Evolutionary conservation across 2,329 filamentous ascomycete species (phyloP).

Genomic region (Shiraia bambusicola): DNA sequence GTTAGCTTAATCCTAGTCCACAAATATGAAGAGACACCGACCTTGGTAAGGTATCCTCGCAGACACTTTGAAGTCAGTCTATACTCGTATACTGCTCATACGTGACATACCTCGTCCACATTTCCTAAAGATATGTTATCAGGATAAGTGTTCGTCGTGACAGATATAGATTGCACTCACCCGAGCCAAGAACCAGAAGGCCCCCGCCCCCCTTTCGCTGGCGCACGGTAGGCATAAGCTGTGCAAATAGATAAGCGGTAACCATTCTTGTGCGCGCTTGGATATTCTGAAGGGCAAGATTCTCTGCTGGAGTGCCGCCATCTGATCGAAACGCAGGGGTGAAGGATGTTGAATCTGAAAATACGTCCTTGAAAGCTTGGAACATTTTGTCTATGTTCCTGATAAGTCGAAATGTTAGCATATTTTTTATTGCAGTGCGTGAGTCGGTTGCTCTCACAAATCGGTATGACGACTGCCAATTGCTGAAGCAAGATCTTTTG

Average conservation of each 20-base stretch:
- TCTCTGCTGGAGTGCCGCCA: slow-evolving; percentile 63
- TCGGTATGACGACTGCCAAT: slow-evolving; percentile 75
- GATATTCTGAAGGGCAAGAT: slow-evolving; percentile 67
- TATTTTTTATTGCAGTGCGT: neutral
- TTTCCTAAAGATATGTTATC: slow-evolving; percentile 38
- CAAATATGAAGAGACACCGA: neutral
- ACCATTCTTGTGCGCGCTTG: slow-evolving; percentile 68
- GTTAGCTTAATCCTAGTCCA: neutral
- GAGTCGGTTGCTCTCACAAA: slow-evolving; percentile 7
- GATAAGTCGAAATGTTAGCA: neutral
- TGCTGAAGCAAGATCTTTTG: slow-evolving; percentile 59
- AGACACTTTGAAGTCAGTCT: slow-evolving; percentile 46
- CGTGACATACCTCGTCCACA: slow-evolving; percentile 1
- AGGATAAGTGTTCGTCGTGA: neutral
- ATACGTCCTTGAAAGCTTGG: slow-evolving; percentile 60
- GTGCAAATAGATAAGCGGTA: slow-evolving; percentile 63
- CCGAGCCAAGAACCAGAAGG: slow-evolving; percentile 66
- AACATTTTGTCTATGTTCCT: slow-evolving; percentile 67
- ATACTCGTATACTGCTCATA: too few species aligned
- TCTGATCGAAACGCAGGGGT: slow-evolving; percentile 64
- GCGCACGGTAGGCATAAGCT: slow-evolving; percentile 62
- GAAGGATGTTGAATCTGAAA: slow-evolving; percentile 61
- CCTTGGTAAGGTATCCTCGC: slow-evolving; percentile 64
- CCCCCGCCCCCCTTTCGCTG: slow-evolving; percentile 57
- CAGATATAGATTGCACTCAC: slow-evolving; percentile 52